phyloP scores from a whole-genome alignment of 129 eudicot genomes.

The Artemisia tridentata region DNA sequence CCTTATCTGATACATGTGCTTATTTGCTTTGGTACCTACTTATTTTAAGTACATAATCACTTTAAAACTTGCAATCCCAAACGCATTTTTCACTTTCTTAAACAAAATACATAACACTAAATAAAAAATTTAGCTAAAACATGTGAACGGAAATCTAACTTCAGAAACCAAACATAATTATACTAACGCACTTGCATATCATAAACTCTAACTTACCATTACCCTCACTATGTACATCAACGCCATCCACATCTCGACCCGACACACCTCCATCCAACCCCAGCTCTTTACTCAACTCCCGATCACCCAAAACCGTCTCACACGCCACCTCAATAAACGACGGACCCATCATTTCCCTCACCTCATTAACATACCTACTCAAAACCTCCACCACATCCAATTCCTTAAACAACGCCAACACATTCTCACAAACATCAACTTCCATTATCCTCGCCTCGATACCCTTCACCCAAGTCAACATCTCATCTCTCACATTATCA shows the following conservation, averaged over 20 bases:
- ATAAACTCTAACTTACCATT: conserved; percentile 22
- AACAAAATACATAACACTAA: no score
- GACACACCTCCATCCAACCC: conserved; percentile 27
- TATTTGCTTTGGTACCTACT: no score
- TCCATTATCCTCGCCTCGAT: conserved; percentile 59
- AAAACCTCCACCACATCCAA: conserved; percentile 43
- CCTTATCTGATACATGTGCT: no score
- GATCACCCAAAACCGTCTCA: conserved; percentile 26
- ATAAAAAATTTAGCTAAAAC: not conserved
- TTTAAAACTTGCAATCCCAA: no score
- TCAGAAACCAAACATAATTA: not conserved
- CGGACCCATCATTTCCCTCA: conserved; percentile 52
- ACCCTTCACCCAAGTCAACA: conserved; percentile 46
- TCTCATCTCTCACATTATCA: conserved; percentile 33
- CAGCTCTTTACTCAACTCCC: conserved; percentile 20
- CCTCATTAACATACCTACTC: conserved; percentile 47
- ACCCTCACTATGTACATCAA: not conserved
- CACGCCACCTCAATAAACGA: conserved; percentile 60
- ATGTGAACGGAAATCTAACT: no score
- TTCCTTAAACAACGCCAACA: conserved; percentile 31
- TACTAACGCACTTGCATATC: not conserved
- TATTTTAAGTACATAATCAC: no score
- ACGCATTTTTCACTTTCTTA: no score
- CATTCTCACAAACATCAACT: conserved; percentile 30
- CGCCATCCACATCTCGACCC: conserved; percentile 4